Evolutionary conservation across 2,329 filamentous ascomycete genomes (phyloP), one percentile per base, ranked within the genome.

Genomic region (Nectriaceae sp.): DNA sequence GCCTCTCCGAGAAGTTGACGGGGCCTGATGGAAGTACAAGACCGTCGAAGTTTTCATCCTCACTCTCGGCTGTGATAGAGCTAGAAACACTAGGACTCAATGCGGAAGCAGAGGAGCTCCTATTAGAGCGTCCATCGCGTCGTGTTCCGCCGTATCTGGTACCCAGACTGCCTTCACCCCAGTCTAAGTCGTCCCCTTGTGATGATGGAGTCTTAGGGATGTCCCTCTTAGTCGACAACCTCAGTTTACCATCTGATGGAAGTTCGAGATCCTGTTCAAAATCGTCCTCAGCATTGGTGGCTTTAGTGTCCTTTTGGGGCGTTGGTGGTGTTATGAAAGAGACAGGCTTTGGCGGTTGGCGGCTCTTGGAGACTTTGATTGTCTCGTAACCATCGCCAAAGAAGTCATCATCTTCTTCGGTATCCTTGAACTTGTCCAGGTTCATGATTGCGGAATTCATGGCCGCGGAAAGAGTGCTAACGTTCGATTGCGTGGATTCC

Each of bases 81-180:
- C 93, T 97, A 18, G 91, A 89, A 47, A 96, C 82, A 67, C 92
- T 97, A 13, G 94, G 93, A 65, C 93, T 97, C 67, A 97, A 80
- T 21, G 90, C 89, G 33, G 92, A 96, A 29, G 87, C 84, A 16
- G 90, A 93, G 1, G 91, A 96, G 73, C 90, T 94, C 61, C 90
- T 85, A 62, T 85, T 85, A 41, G 90, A 92, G 35, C 83, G 84
- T n/a, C 79, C 81, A 62, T 93, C 90, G 60, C 90, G 84, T 56
- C 85, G 82, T 13, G 90, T 96, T 38, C 93, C 93, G 33, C 89
- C 92, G 70, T 92, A 93, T 48, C 93, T 83, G 38, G 93, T 96
- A 33, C 93, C 91, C 50, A 97, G 77, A 66, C 92, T 97, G 46
- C 91, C 92, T 70, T 97, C 94, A 44, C 88, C 90, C 88, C 93